Evolutionary conservation across 768 basidiomycete species (phyloP).

Genomic region (Leccinum truebloodii): DNA sequence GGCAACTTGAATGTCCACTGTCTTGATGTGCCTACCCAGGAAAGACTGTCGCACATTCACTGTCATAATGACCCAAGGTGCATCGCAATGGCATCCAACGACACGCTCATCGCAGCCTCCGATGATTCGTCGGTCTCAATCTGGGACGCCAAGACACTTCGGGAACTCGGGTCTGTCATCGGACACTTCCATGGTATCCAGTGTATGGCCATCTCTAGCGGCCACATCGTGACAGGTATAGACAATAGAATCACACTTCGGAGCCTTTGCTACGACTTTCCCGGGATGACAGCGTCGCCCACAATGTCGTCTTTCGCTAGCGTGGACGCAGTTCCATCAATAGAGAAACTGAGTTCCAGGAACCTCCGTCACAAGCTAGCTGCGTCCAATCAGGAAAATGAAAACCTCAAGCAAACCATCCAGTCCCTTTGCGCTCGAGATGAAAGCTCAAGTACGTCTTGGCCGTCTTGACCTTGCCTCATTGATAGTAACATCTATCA

Average conservation of each 20-base stretch:
- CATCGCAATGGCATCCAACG: not conserved
- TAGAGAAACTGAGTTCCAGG: too few relatives aligned
- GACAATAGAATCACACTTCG: not conserved
- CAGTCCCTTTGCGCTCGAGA: too few relatives aligned
- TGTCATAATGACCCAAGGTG: not conserved
- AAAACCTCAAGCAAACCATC: too few relatives aligned
- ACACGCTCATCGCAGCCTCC: not conserved
- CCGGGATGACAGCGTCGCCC: too few relatives aligned
- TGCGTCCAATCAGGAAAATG: not conserved
- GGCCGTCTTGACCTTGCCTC: not conserved
- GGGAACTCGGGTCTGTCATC: not conserved
- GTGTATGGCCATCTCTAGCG: not conserved
- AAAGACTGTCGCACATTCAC: not conserved
- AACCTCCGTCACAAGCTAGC: not conserved
- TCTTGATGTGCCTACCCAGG: not conserved
- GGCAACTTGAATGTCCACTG: not conserved
- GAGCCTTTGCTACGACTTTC: not conserved
- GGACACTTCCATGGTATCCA: not conserved
- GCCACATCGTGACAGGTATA: not conserved
- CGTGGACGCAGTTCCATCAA: too few relatives aligned
- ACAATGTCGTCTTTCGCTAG: too few relatives aligned
- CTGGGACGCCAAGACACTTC: not conserved
- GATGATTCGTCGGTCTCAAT: not conserved
- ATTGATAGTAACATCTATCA: not conserved
- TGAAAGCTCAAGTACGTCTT: too few relatives aligned